Evolutionary conservation across 352 stramenopile species (phyloP).

Genomic region (Pythium apleroticum): DNA sequence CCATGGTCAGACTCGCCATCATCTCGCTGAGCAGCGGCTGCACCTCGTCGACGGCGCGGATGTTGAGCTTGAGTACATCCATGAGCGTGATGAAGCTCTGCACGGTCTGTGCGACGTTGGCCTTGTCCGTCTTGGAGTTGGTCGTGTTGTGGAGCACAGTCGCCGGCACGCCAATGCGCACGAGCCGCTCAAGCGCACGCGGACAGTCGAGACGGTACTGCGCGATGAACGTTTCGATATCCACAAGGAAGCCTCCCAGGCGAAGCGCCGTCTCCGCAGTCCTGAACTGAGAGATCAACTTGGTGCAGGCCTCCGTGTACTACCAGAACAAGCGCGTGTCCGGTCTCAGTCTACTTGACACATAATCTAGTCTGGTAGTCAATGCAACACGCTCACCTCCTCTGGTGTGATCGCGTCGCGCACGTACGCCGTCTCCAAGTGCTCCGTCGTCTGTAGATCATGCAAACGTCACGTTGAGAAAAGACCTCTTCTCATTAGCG

Average conservation of each 20-base stretch:
- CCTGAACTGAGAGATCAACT: constrained; percentile 98
- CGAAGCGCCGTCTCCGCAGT: constrained; percentile 93
- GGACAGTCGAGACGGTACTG: constrained; percentile 97
- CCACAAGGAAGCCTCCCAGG: constrained; percentile 63
- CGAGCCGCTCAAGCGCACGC: constrained; percentile 91
- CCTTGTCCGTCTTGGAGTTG: constrained; percentile 82
- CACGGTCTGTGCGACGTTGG: constrained; percentile 94
- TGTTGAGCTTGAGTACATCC: constrained; percentile 97
- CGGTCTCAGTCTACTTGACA: too few relatives aligned
- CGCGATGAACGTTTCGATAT: constrained; percentile 89
- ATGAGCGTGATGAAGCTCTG: constrained; percentile 99
- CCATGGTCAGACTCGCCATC: constrained; percentile 93
- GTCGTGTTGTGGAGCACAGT: constrained; percentile 87
- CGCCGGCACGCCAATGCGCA: constrained; percentile 93
- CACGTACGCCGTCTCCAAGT: constrained; percentile 96
- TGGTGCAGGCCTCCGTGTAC: constrained; percentile 96
- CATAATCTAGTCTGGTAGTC: too few relatives aligned
- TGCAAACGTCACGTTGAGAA: neutral
- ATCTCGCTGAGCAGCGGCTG: constrained; percentile 96
- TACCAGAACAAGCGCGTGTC: constrained; percentile 31
- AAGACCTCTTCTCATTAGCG: neutral
- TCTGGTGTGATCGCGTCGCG: constrained; percentile 93
- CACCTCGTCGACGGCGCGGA: constrained; percentile 97
- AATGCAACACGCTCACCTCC: constrained; percentile 47
- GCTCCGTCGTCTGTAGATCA: constrained; percentile 86